Evolutionary conservation across 495 filamentous ascomycete species (phyloP), one percentile per base, ranked within the genome.

Genomic region (Bryoglossum gracile): DNA sequence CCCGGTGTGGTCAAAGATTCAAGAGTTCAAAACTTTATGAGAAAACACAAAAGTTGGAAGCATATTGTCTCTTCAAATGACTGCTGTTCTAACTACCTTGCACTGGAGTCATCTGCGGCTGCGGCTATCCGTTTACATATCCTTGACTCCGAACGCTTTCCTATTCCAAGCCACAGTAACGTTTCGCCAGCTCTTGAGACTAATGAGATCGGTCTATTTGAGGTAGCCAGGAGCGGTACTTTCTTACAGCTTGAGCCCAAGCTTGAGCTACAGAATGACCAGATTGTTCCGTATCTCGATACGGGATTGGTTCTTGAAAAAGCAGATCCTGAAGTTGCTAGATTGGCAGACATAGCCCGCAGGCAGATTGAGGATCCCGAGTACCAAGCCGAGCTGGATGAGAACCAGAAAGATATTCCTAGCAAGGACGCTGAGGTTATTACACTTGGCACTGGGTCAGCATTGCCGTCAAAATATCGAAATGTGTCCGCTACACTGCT

Each of bases 401-500:
- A 71, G 46, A 59, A 56, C 0, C 66, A 80, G 51, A 58, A 74
- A 17, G 70, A 76, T 48, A 73, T 89, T 14, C 82, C 82, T 13
- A 75, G 82, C 46, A 69, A 73, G 33, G 81, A 95, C 57, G 78
- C 81, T 6, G 91, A 96, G 57, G 76, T 99, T 45, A 80, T 89
- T 47, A 73, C 87, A 0, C 76, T 99, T 4, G 92, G 92, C 2
- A 99, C 92, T 2, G 92, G 92, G 8, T 95, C 89, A 3, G 83
- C 89, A 9, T 51, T 81, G 13, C 94, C 92, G 3, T 92, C 88
- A 38, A 91, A 90, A 63, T 90, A 95, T 64, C 85, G 92, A 46
- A 99, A 97, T 63, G 92, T 97, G 33, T 94, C 89, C 21, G 81
- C 83, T 4, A 96, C 88, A 1, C 71, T 99, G 6, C 56, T 97